Evolutionary conservation across 352 stramenopile species (phyloP).

Genomic region (Phytophthora sp.): DNA sequence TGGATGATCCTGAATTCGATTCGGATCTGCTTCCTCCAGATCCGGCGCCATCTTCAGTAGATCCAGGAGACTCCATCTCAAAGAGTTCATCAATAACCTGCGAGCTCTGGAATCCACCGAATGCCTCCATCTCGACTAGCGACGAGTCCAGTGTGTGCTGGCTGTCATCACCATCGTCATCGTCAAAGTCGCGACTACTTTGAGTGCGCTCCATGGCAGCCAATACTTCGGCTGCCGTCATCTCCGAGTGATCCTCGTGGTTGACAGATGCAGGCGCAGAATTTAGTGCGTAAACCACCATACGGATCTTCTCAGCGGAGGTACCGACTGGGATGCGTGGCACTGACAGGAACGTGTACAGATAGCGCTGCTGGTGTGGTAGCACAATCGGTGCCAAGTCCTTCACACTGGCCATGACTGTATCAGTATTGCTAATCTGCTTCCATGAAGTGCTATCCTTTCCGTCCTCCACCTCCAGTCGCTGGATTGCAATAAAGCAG

Average conservation of each 20-base stretch:
- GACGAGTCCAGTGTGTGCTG: constrained; percentile 60
- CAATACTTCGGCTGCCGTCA: constrained; percentile 75
- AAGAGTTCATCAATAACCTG: constrained; percentile 85
- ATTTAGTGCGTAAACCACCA: constrained; percentile 77
- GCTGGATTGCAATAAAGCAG: constrained; percentile 84
- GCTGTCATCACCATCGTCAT: constrained; percentile 37
- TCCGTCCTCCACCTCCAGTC: constrained; percentile 45
- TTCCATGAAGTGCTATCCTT: constrained; percentile 51
- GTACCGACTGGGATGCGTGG: constrained; percentile 68
- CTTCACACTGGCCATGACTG: constrained; percentile 66
- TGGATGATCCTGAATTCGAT: constrained; percentile 35
- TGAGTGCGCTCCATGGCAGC: constrained; percentile 69
- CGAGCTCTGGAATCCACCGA: constrained; percentile 38
- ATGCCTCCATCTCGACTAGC: constrained; percentile 49
- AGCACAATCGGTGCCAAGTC: constrained; percentile 31
- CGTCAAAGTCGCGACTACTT: constrained; percentile 42
- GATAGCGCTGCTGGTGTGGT: constrained; percentile 48
- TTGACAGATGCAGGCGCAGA: constrained; percentile 45
- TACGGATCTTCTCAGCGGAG: constrained; percentile 69
- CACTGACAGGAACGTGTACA: constrained; percentile 88
- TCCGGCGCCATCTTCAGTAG: constrained; percentile 37
- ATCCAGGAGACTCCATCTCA: constrained; percentile 74
- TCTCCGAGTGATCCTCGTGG: constrained; percentile 68
- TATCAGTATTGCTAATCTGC: constrained; percentile 86
- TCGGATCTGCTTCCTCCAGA: constrained; percentile 26